A percentile compares a stretch with the other conserved stretches of the same genome.
Conservation (phyloP, 805 yeast genomes). For the Wickerhamomyces bisporus region DNA sequence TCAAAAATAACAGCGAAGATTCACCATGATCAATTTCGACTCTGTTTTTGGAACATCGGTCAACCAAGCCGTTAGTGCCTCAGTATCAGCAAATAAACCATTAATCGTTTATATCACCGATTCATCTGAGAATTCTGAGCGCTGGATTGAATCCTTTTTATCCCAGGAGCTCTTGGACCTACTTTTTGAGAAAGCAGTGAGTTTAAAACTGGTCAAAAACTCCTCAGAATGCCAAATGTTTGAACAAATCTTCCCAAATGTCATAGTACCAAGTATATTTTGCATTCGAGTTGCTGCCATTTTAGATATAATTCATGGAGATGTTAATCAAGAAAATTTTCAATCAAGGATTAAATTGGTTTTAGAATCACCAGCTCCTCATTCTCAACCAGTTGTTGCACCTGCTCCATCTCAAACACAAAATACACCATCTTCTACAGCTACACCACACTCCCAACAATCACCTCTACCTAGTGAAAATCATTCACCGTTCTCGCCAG, state of each 20-base stretch:
- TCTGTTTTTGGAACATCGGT: slow-evolving; percentile 25
- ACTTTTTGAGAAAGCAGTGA: slow-evolving; percentile 29
- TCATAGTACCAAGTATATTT: slow-evolving; percentile 50
- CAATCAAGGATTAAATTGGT: slow-evolving; percentile 21
- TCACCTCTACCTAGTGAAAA: neutral
- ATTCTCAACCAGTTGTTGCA: neutral
- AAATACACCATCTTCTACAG: slow-evolving; percentile 4
- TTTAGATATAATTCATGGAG: slow-evolving; percentile 36
- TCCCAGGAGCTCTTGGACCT: slow-evolving; percentile 11
- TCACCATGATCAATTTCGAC: slow-evolving; percentile 11
- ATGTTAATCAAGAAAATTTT: slow-evolving; percentile 24
- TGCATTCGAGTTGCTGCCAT: slow-evolving; percentile 46
- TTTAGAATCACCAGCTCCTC: slow-evolving; percentile 7
- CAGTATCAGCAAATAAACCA: slow-evolving; percentile 31
- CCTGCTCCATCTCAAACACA: slow-evolving; percentile 6
- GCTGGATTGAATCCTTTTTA: slow-evolving; percentile 19
- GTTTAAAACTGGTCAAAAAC: slow-evolving; percentile 35
- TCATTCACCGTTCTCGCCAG: neutral
- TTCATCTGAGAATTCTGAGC: slow-evolving; percentile 18
- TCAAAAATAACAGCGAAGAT: too few species aligned
- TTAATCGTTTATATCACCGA: slow-evolving; percentile 35
- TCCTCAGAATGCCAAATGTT: slow-evolving; percentile 43
- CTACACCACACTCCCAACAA: too few species aligned
- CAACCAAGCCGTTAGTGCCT: slow-evolving; percentile 34
- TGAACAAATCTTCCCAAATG: slow-evolving; percentile 49